Conservation (phyloP, 2,329 filamentous ascomycete genomes). For the Trichoderma atrobrunneum region DNA sequence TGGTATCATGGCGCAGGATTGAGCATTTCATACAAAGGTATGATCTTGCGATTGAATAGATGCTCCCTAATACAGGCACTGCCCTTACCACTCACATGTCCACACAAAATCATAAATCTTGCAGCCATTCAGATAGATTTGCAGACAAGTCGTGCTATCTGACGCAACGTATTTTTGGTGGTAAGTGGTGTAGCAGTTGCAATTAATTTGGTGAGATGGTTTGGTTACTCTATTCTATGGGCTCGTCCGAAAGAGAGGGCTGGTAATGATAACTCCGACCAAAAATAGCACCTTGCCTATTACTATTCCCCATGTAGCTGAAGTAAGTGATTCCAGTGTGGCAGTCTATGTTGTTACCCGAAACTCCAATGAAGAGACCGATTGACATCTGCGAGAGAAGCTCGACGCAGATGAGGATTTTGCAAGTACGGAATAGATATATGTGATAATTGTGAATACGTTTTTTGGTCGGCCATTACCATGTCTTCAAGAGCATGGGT, state of each 20-base stretch:
- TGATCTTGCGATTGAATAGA: no score
- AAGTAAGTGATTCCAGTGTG: neutral
- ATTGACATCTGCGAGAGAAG: neutral
- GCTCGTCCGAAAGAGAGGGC: neutral
- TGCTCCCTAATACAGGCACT: no score
- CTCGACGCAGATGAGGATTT: neutral
- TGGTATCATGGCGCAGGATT: no score
- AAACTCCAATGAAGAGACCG: neutral
- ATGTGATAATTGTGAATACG: neutral
- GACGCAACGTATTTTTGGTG: no score
- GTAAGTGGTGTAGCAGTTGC: no score
- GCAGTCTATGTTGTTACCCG: neutral
- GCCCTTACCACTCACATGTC: no score
- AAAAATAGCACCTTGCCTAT: neutral
- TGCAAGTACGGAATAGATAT: neutral
- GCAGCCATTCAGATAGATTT: no score
- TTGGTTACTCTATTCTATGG: no score
- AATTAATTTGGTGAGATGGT: no score
- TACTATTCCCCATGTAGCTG: neutral
- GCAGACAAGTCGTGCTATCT: no score
- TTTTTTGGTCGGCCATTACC: neutral
- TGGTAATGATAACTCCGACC: neutral
- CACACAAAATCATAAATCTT: no score
- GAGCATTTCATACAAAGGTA: no score
- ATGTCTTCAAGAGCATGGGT: neutral